Percentiles rank a stretch among this genome's conserved stretches.
phyloP scores from a whole-genome alignment of 106 monocot genomes.

The Chionographis japonica region DNA sequence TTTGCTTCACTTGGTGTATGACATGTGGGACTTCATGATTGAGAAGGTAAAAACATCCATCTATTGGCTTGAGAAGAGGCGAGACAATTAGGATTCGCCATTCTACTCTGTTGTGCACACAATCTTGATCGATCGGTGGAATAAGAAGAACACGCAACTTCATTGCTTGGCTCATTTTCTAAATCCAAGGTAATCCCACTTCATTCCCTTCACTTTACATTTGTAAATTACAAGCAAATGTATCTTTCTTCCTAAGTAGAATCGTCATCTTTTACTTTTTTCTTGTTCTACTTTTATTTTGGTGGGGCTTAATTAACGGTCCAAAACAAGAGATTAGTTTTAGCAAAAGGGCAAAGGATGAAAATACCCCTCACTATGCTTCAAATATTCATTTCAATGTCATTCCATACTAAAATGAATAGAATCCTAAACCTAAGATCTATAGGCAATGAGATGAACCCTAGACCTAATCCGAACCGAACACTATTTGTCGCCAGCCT shows the following conservation, averaged over 20 bases:
- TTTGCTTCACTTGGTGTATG: background rate
- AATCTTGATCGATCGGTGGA: background rate
- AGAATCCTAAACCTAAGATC: no score
- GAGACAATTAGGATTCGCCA: background rate
- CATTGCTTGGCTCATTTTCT: conserved; percentile 6
- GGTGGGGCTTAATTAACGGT: no score
- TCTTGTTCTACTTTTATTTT: background rate
- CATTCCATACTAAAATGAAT: no score
- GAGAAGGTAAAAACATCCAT: background rate
- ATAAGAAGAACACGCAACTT: conserved; percentile 2
- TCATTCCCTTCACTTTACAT: no score
- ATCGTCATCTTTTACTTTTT: background rate
- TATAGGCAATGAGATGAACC: no score
- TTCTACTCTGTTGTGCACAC: background rate
- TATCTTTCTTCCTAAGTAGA: background rate
- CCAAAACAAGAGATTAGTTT: no score
- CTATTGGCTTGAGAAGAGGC: background rate
- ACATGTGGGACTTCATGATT: background rate
- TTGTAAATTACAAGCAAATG: no score
- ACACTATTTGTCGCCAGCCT: no score
- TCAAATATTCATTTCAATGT: no score
- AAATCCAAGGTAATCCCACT: background rate
- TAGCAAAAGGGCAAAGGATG: no score
- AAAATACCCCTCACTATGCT: no score
- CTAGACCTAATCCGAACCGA: no score